Conservation (phyloP, 78 protist genomes). For the Bigelowiella natans region DNA sequence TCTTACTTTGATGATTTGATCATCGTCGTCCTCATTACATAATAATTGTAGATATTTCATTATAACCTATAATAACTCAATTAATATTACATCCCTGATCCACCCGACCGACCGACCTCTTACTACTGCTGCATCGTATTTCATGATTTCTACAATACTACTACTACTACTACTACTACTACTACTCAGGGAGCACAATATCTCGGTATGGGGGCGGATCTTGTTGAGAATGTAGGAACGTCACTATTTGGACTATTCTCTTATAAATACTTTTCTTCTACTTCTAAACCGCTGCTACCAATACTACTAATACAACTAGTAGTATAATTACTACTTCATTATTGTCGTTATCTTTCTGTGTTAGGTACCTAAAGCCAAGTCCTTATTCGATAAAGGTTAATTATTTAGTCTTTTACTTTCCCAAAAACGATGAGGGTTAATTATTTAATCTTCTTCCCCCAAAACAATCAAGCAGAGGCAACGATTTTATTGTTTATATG, state of each 20-base stretch:
- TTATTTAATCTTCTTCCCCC: neutral
- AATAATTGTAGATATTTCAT: neutral
- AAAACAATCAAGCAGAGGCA: neutral
- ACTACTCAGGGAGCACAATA: neutral
- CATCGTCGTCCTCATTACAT: too few species aligned
- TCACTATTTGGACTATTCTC: neutral
- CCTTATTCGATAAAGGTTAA: conserved; percentile 1
- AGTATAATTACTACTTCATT: neutral
- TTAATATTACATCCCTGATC: too few species aligned
- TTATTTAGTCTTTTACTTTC: neutral
- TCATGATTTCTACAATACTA: too few species aligned
- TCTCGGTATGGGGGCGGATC: neutral
- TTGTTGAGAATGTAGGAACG: neutral
- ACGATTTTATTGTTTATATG: neutral
- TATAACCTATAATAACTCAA: neutral
- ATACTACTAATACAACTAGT: neutral
- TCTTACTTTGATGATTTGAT: too few species aligned
- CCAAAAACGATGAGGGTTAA: neutral
- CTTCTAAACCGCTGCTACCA: neutral
- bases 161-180: too few species aligned
- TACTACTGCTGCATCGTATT: too few species aligned
- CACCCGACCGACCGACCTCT: too few species aligned
- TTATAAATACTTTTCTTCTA: neutral
- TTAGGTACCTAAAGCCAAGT: conserved; percentile 14
- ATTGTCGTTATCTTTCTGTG: neutral